These are phyloP conservation scores for Hortiboletus flavorubellus DNA, from an alignment of 768 basidiomycete genomes.

Conservation along the genomic window DNA sequence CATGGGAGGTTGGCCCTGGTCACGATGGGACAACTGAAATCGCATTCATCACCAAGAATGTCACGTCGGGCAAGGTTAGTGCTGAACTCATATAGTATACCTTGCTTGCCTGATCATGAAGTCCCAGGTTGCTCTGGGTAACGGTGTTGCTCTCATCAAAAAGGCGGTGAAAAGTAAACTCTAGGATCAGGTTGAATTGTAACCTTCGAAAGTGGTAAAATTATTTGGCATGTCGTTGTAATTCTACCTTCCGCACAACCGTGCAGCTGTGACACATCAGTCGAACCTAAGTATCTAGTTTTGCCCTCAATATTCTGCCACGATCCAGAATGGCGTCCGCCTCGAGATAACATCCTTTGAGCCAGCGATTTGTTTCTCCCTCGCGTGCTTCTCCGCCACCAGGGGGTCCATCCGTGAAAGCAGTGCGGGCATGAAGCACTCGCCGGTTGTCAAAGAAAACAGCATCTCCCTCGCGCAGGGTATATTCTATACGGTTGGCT, in stretches of 20 bases:
- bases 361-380: slow-evolving; percentile 69
- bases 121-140: slow-evolving; percentile 49
- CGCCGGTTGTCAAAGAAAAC: slow-evolving; percentile 92
- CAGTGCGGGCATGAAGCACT: slow-evolving; percentile 82
- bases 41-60: slow-evolving; percentile 58
- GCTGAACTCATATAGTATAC: not conserved
- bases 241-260: not conserved
- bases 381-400: slow-evolving; percentile 34
- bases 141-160: slow-evolving; percentile 61
- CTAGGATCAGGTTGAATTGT: slow-evolving; percentile 15
- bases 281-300: slow-evolving; percentile 3
- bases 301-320: slow-evolving; percentile 47
- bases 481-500: slow-evolving; percentile 54
- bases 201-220: not conserved
- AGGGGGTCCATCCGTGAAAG: slow-evolving; percentile 48
- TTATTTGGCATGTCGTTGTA: not conserved
- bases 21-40: slow-evolving; percentile 57
- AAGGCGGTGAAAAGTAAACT: slow-evolving; percentile 47
- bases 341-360: slow-evolving; percentile 85
- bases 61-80: slow-evolving; percentile 56
- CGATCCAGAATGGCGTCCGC: slow-evolving; percentile 62
- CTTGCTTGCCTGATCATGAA: not conserved
- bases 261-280: not conserved
- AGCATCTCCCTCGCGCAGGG: slow-evolving; percentile 76
- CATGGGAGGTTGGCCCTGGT: slow-evolving; percentile 74